Evolutionary conservation across 1,139 yeast genomes (phyloP).

Genomic region (Lodderomyces metapsilosis): DNA sequence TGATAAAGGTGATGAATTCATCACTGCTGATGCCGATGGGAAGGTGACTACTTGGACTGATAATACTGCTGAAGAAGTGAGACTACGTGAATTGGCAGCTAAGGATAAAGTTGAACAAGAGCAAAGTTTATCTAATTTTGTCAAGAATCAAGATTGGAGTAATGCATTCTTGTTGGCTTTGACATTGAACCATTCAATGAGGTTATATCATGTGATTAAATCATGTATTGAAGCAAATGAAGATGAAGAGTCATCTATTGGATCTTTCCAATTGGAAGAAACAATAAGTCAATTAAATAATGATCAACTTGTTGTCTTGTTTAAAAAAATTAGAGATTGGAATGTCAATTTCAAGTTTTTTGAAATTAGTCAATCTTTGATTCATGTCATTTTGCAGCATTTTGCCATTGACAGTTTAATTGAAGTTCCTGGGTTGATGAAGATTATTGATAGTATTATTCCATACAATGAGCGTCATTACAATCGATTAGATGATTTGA

Average conservation of each 20-base stretch:
- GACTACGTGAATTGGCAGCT: conserved; percentile 50
- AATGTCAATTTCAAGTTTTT: conserved; percentile 84
- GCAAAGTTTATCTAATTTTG: conserved; percentile 74
- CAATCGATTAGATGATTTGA: conserved; percentile 67
- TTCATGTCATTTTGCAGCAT: conserved; percentile 59
- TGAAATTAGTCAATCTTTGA: conserved; percentile 72
- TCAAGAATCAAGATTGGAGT: conserved; percentile 75
- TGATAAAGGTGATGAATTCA: conserved; percentile 65
- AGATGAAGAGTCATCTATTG: conserved; percentile 51
- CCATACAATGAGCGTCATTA: conserved; percentile 90
- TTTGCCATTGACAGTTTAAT: conserved; percentile 55
- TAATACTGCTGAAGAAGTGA: conserved; percentile 67
- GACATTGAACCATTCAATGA: conserved; percentile 83
- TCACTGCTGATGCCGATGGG: conserved; percentile 95
- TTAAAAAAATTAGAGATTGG: conserved; percentile 89
- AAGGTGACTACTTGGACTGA: conserved; percentile 87
- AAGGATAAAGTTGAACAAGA: conserved; percentile 77
- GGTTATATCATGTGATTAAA: conserved; percentile 68
- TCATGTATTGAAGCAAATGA: conserved; percentile 49
- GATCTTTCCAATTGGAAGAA: conserved; percentile 61
- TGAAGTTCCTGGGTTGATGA: conserved; percentile 66
- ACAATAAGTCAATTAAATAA: conserved; percentile 58
- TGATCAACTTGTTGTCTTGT: conserved; percentile 58
- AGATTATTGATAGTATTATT: conserved; percentile 66
- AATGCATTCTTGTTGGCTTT: conserved; percentile 85